Conservation (phyloP, 345 rosid genomes). For the Psidium friedrichsthalianum region DNA sequence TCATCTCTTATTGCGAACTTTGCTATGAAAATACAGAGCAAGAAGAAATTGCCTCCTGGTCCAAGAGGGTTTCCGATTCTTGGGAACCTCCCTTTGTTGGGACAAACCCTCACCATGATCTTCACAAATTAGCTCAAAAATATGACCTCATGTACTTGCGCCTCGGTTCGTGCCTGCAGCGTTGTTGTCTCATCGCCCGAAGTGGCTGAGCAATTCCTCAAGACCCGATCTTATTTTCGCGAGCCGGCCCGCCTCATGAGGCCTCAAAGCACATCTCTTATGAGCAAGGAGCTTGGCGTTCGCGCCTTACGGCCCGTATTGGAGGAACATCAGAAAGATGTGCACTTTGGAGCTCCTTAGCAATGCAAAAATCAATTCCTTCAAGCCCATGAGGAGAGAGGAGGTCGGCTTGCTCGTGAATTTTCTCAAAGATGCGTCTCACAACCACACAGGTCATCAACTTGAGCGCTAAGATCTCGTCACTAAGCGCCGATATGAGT, state of each 20-base stretch:
- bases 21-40: constrained; percentile 15
- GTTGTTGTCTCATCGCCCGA: constrained; percentile 31
- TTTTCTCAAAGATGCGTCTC: constrained; percentile 7
- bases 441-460: constrained; percentile 10
- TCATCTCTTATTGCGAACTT: not conserved
- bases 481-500: constrained; percentile 16
- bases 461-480: constrained; percentile 18
- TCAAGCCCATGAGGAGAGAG: constrained; percentile 19
- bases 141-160: constrained; percentile 34
- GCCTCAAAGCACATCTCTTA: constrained; percentile 12
- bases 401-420: constrained; percentile 21
- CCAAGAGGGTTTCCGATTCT: constrained; percentile 28
- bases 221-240: constrained; percentile 34
- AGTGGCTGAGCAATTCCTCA: constrained; percentile 30
- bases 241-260: constrained; percentile 12
- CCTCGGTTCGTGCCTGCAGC: constrained; percentile 13
- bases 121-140: constrained; percentile 15
- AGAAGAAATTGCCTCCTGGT: constrained; percentile 32
- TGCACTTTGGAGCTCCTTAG: constrained; percentile 34
- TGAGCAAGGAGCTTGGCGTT: constrained; percentile 8
- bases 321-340: constrained; percentile 36
- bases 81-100: constrained; percentile 27
- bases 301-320: constrained; percentile 21
- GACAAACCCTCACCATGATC: constrained; percentile 24
- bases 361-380: constrained; percentile 16